Evolutionary conservation across 2,329 filamentous ascomycete genomes (phyloP).

Genomic region (Albifimbria verrucaria): DNA sequence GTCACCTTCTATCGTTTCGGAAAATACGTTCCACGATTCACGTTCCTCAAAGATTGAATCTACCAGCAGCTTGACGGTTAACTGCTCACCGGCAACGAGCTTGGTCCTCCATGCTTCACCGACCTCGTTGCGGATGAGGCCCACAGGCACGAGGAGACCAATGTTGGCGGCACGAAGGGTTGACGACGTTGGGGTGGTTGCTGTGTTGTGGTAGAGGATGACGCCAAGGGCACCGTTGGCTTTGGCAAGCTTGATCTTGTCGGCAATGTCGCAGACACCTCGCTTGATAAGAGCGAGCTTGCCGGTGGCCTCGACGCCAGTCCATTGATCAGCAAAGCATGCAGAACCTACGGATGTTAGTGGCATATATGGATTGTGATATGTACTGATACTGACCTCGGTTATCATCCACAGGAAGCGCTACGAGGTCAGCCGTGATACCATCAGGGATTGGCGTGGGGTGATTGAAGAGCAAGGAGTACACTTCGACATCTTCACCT

Average conservation of each 20-base stretch:
- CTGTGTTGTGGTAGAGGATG: constrained; percentile 60
- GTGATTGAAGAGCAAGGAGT: constrained; percentile 38
- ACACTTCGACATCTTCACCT: constrained; percentile 39
- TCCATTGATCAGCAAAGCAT: constrained; percentile 38
- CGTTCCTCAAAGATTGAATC: constrained; percentile 34
- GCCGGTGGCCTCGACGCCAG: constrained; percentile 32
- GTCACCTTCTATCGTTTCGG: constrained; percentile 40
- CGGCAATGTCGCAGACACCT: constrained; percentile 34
- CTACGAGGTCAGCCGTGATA: constrained; percentile 26
- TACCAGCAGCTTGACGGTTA: constrained; percentile 31
- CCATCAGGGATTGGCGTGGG: constrained; percentile 28
- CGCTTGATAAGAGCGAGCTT: constrained; percentile 41
- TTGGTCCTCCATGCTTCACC: constrained; percentile 31
- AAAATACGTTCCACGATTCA: constrained; percentile 38
- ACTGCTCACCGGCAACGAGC: constrained; percentile 27
- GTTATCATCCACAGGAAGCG: constrained; percentile 28
- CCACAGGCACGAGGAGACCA: constrained; percentile 31
- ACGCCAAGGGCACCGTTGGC: constrained; percentile 36
- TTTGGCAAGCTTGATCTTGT: constrained; percentile 36
- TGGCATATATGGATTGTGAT: not conserved
- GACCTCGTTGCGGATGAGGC: constrained; percentile 30
- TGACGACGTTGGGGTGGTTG: constrained; percentile 46
- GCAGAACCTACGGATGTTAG: constrained; percentile 16
- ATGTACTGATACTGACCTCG: constrained; percentile 7
- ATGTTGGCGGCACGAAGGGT: constrained; percentile 30